A percentile compares a stretch with the other conserved stretches of the same genome.
These are phyloP conservation scores for Actinomortierella ambigua DNA, from an alignment of 371 early-diverging fungal species.

Conservation along the genomic window DNA sequence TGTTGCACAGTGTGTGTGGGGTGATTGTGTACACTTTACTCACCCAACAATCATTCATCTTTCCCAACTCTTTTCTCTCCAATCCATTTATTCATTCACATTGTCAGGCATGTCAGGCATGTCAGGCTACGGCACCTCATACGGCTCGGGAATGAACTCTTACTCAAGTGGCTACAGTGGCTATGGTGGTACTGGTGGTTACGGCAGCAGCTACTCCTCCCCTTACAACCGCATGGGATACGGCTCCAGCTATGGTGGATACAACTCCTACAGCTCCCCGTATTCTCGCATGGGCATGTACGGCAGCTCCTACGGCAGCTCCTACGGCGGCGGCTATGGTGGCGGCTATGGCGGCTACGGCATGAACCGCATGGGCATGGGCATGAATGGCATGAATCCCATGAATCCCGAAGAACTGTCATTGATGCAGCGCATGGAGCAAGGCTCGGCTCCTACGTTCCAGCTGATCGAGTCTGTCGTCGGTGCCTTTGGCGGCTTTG, in stretches of 20 bases:
- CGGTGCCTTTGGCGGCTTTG: constrained; percentile 94
- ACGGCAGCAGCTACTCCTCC: constrained; percentile 45
- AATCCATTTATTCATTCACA: too few relatives aligned
- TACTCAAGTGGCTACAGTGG: constrained; percentile 10
- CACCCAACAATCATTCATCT: too few relatives aligned
- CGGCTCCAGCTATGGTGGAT: constrained; percentile 50
- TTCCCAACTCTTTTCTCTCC: too few relatives aligned
- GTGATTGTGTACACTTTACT: too few relatives aligned
- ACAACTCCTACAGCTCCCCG: constrained; percentile 48
- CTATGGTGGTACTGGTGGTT: constrained; percentile 25
- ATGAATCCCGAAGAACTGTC: constrained; percentile 62
- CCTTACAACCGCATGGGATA: constrained; percentile 45
- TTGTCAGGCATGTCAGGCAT: too few relatives aligned
- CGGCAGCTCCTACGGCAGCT: constrained; percentile 53
- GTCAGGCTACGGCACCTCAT: constrained; percentile 36
- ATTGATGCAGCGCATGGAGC: constrained; percentile 82
- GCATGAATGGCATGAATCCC: constrained; percentile 54
- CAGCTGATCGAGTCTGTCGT: constrained; percentile 90
- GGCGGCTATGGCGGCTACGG: constrained; percentile 51
- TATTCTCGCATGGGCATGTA: constrained; percentile 54
- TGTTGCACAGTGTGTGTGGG: too few relatives aligned
- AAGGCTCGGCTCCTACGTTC: constrained; percentile 88
- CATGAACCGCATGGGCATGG: constrained; percentile 16
- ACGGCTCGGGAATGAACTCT: constrained; percentile 46
- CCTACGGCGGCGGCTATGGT: constrained; percentile 41